Evolutionary conservation across 768 basidiomycete species (phyloP).

Genomic region (Mycena venus): DNA sequence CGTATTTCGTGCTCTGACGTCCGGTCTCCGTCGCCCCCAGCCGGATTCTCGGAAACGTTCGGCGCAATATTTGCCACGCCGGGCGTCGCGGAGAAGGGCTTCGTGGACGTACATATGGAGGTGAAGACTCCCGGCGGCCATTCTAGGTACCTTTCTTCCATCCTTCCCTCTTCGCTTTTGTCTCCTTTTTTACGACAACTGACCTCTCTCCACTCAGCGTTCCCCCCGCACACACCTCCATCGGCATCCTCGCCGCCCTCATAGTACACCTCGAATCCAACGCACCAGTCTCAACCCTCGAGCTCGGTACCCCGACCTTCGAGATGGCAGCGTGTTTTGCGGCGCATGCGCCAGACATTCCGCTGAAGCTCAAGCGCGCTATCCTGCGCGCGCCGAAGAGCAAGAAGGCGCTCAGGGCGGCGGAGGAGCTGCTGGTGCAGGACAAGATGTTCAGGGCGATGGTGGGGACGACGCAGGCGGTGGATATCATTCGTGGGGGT

Average conservation of each 20-base stretch:
- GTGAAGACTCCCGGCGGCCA: conserved; percentile 68
- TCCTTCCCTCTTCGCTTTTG: conserved; percentile 49
- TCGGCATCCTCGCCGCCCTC: conserved; percentile 69
- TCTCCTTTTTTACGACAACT: background rate
- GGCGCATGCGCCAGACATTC: conserved; percentile 59
- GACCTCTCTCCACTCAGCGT: background rate
- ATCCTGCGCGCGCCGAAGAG: conserved; percentile 50
- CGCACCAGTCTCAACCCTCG: conserved; percentile 54
- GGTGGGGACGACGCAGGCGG: conserved; percentile 68
- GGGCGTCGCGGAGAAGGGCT: conserved; percentile 67
- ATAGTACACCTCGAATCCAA: conserved; percentile 65
- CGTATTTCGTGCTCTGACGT: too few relatives aligned
- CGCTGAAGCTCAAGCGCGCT: conserved; percentile 45
- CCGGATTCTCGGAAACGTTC: conserved; percentile 29
- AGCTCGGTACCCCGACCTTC: conserved; percentile 47
- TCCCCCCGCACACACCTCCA: conserved; percentile 47
- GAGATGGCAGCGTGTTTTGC: conserved; percentile 59
- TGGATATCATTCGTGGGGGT: conserved; percentile 59
- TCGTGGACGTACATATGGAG: conserved; percentile 54
- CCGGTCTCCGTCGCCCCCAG: background rate
- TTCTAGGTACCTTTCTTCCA: conserved; percentile 65
- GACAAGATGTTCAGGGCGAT: conserved; percentile 41
- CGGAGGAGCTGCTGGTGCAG: conserved; percentile 51
- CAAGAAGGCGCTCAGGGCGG: conserved; percentile 52
- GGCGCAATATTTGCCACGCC: conserved; percentile 57